Conservation (phyloP, 768 basidiomycete genomes). For the Asterophora lycoperdoides region DNA sequence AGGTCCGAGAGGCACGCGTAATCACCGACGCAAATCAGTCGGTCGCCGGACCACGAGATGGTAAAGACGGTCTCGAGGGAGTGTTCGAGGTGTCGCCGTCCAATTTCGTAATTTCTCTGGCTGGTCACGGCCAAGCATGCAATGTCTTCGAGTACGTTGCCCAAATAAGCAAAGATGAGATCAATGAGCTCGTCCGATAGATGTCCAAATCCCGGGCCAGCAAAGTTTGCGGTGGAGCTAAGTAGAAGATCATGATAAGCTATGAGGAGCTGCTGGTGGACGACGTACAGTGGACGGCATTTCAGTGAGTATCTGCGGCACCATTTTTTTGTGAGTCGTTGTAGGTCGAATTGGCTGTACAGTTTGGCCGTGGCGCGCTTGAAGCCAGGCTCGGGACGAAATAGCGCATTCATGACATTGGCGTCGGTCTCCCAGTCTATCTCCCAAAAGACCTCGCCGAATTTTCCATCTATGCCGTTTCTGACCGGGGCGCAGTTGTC, state of each 20-base stretch:
- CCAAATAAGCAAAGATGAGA: neutral
- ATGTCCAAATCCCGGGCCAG: neutral
- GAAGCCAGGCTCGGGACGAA: neutral
- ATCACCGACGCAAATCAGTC: conserved; percentile 20
- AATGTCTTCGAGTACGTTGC: neutral
- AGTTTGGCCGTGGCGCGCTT: too few species aligned
- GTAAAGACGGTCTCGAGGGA: neutral
- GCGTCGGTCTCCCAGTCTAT: neutral
- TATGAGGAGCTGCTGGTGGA: neutral
- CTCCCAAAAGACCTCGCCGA: too few species aligned
- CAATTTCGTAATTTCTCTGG: conserved; percentile 2
- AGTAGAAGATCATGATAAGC: neutral
- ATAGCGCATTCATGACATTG: neutral
- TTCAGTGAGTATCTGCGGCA: too few species aligned
- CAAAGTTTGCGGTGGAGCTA: neutral
- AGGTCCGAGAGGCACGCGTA: conserved; percentile 4
- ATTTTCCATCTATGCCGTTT: too few species aligned
- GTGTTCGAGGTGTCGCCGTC: neutral
- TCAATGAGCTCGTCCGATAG: neutral
- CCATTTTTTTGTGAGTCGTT: too few species aligned
- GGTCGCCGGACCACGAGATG: conserved; percentile 18
- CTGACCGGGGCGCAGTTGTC: conserved; percentile 2
- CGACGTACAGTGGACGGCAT: neutral
- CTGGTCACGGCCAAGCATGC: conserved; percentile 1
- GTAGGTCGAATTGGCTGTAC: too few species aligned